These are phyloP conservation scores for Pelargonium australe DNA, from an alignment of 441 rosid species.

Conservation along the genomic window DNA sequence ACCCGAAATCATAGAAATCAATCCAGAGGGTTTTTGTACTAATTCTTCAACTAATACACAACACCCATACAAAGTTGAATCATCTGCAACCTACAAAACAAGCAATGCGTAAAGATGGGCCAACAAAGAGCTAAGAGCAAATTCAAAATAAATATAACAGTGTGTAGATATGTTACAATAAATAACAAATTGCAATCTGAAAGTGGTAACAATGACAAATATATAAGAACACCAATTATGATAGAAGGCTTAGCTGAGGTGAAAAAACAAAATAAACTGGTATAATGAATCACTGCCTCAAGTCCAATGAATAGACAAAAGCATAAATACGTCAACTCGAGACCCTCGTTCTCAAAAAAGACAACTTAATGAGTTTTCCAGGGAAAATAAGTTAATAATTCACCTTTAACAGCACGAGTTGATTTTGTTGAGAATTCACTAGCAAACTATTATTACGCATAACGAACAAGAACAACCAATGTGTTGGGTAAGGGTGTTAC, in stretches of 20 bases:
- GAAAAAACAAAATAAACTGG: no score
- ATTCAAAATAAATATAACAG: background rate
- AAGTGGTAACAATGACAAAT: background rate
- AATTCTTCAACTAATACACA: constrained; percentile 84
- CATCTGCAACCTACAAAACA: constrained; percentile 69
- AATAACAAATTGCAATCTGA: no score
- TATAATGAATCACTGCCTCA: background rate
- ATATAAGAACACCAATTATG: background rate
- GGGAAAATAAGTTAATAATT: background rate
- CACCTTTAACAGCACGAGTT: background rate
- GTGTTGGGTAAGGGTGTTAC: no score
- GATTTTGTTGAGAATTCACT: background rate
- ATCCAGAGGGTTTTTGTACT: constrained; percentile 86
- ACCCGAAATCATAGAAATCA: constrained; percentile 72
- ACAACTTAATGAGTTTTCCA: background rate
- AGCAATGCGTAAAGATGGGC: constrained; percentile 6
- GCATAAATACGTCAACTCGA: background rate
- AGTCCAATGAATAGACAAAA: background rate
- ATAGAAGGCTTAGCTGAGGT: background rate
- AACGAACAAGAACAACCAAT: background rate
- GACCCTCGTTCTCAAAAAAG: background rate
- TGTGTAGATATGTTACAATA: background rate
- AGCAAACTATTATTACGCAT: background rate
- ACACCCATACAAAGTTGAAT: constrained; percentile 92
- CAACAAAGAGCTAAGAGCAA: constrained; percentile 6